Conservation (phyloP, 2,329 filamentous ascomycete species). For the Xylariaceae sp. region DNA sequence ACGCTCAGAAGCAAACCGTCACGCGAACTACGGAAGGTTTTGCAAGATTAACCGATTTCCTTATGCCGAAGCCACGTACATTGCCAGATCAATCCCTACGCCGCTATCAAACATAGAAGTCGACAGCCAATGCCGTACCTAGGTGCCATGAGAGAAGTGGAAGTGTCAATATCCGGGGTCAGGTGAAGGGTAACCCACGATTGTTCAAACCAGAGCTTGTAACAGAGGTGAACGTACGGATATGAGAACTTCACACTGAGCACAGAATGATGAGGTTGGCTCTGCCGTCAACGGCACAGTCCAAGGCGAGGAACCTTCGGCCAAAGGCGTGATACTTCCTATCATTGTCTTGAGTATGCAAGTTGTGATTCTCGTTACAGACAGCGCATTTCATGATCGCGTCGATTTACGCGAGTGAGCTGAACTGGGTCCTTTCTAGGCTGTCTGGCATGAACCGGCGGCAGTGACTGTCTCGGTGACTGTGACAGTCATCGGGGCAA, state of each 20-base stretch:
- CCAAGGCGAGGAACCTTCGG: constrained; percentile 2
- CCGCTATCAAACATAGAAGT: constrained; percentile 11
- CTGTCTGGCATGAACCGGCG: constrained; percentile 24
- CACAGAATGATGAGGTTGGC: constrained; percentile 1
- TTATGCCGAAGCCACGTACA: neutral
- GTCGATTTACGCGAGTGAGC: constrained; percentile 6
- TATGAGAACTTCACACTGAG: constrained; percentile 10
- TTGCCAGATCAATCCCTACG: constrained; percentile 4
- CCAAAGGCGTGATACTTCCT: constrained; percentile 9
- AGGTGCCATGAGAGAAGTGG: constrained; percentile 28
- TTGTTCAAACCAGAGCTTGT: constrained; percentile 13
- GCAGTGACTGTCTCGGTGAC: constrained; percentile 30
- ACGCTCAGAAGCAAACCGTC: constrained; percentile 1
- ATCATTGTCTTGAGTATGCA: constrained; percentile 14
- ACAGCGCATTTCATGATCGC: constrained; percentile 11
- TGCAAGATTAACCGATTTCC: constrained; percentile 11
- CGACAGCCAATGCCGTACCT: constrained; percentile 26
- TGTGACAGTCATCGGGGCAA: neutral
- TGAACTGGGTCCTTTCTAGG: constrained; percentile 20
- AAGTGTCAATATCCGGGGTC: constrained; percentile 16
- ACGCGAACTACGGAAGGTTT: constrained; percentile 1
- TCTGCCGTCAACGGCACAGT: constrained; percentile 1
- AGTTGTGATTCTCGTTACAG: constrained; percentile 5
- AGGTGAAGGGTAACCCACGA: neutral
- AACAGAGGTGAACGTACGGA: constrained; percentile 14